These are phyloP conservation scores for Artemisia tridentata DNA, from an alignment of 129 eudicot genomes.

Conservation along the genomic window DNA sequence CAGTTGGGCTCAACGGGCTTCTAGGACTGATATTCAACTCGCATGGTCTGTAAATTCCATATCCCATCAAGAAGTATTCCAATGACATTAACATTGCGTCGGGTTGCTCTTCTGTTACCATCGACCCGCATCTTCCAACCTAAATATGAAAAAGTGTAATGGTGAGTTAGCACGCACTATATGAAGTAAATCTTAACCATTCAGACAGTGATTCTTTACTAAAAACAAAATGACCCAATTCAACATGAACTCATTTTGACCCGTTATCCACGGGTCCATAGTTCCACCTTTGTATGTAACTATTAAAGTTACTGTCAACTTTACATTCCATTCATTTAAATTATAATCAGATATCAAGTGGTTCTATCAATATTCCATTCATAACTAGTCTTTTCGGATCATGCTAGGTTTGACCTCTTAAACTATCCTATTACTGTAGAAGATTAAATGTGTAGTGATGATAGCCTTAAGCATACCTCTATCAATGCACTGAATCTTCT, in stretches of 20 bases:
- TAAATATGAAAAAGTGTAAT: slow-evolving; percentile 8
- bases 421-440: not conserved
- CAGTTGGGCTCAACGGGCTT: slow-evolving; percentile 86
- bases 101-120: slow-evolving; percentile 93
- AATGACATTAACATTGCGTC: slow-evolving; percentile 86
- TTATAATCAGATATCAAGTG: not conserved
- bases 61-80: slow-evolving; percentile 91
- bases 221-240: too few relatives aligned
- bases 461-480: slow-evolving; percentile 48
- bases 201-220: too few relatives aligned
- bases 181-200: too few relatives aligned
- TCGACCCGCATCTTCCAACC: slow-evolving; percentile 95
- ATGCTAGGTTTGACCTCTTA: not conserved
- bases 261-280: not conserved
- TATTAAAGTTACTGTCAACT: too few relatives aligned
- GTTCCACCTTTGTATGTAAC: not conserved
- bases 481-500: slow-evolving; percentile 82
- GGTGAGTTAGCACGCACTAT: too few relatives aligned
- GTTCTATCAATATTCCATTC: not conserved
- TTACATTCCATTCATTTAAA: not conserved
- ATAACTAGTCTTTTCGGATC: not conserved
- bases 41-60: slow-evolving; percentile 59
- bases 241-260: not conserved
- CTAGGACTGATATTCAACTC: slow-evolving; percentile 73
- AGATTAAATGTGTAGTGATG: not conserved